These are phyloP conservation scores for Malus orientalis DNA, from an alignment of 306 rosid genomes.

Conservation along the genomic window DNA sequence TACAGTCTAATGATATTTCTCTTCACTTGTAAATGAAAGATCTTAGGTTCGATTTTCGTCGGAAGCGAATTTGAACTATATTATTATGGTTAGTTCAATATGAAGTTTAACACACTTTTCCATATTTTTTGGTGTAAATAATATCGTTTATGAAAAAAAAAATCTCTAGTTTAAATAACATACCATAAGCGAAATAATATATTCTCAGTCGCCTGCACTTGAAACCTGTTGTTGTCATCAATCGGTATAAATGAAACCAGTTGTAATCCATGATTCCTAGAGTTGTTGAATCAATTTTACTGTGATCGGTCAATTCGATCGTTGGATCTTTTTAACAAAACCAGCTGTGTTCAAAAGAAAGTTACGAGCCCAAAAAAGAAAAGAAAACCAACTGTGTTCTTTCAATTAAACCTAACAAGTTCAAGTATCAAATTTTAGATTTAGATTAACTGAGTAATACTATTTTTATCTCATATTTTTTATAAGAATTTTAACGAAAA, in stretches of 20 bases:
- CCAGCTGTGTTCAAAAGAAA: not conserved
- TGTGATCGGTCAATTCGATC: not conserved
- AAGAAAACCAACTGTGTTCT: not conserved
- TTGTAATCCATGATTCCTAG: not conserved
- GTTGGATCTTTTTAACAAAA: not conserved
- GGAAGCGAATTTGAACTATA: fast-evolving
- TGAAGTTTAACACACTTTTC: no score
- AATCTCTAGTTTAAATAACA: no score
- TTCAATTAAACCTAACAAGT: not conserved
- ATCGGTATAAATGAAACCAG: not conserved
- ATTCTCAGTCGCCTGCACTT: no score
- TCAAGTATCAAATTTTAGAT: not conserved
- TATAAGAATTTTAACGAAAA: no score
- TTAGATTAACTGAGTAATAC: no score
- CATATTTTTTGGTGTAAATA: no score
- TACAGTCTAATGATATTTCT: fast-evolving
- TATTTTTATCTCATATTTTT: no score
- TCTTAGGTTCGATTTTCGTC: fast-evolving
- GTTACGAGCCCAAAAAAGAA: no score
- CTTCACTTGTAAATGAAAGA: fast-evolving
- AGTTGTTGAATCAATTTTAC: not conserved
- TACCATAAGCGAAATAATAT: no score
- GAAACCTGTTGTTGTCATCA: no score
- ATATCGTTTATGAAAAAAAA: no score
- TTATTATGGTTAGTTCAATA: fast-evolving